Percentiles rank a stretch among this genome's conserved stretches.
These are phyloP conservation scores for Euphorbia schlechtendalii DNA, from an alignment of 441 rosid species.

Conservation along the genomic window DNA sequence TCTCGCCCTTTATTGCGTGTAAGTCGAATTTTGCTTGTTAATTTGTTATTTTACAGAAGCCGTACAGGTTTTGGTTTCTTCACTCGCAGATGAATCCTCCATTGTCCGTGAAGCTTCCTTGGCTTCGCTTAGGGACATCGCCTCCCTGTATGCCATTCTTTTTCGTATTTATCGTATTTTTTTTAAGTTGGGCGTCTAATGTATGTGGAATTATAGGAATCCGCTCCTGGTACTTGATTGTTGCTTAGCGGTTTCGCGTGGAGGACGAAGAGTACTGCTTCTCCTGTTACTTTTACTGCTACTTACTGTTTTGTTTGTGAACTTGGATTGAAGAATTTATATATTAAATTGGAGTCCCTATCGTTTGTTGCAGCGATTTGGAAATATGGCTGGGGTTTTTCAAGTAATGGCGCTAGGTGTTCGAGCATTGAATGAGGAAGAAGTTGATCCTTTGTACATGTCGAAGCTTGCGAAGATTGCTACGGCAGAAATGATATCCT, in stretches of 20 bases:
- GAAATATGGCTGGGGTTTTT: constrained; percentile 93
- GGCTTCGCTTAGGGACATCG: constrained; percentile 76
- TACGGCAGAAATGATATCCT: constrained; percentile 85
- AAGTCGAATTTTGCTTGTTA: neutral
- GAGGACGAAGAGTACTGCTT: constrained; percentile 73
- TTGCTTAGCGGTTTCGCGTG: constrained; percentile 76
- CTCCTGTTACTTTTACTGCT: constrained; percentile 10
- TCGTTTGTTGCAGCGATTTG: constrained; percentile 52
- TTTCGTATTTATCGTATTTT: neutral
- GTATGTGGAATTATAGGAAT: constrained; percentile 45
- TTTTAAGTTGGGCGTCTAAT: neutral
- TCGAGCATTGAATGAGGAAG: constrained; percentile 48
- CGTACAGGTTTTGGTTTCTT: constrained; percentile 74
- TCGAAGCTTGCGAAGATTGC: constrained; percentile 92
- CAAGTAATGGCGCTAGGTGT: constrained; percentile 91
- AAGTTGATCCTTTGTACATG: constrained; percentile 66
- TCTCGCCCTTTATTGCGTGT: neutral
- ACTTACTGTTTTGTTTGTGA: neutral
- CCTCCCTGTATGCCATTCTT: constrained; percentile 43
- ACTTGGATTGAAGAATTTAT: neutral
- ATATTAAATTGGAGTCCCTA: neutral
- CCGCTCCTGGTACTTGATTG: constrained; percentile 93
- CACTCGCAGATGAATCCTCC: constrained; percentile 83
- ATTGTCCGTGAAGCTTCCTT: constrained; percentile 71
- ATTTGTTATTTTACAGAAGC: constrained; percentile 52